Base-by-base conservation (phyloP, 495 filamentous ascomycete genomes). In the Hypoxylon rickii region DNA sequence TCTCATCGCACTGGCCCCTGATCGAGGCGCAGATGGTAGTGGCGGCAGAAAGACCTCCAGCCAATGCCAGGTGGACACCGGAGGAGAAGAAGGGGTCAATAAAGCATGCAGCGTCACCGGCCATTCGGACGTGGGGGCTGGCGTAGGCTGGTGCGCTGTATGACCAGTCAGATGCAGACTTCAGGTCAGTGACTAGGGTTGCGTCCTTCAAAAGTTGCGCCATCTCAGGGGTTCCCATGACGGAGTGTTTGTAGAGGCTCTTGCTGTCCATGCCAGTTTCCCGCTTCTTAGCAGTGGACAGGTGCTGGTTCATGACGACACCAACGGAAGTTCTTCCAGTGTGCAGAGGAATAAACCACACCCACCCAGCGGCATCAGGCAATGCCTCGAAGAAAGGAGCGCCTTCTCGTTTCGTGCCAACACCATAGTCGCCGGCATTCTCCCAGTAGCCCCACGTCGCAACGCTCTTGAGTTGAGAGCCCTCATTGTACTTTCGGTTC, bases 401-500 rank as follows among this genome's bases (percentile, higher is more conserved):
- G 3, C 34, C 34, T 17, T 38, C 34, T 17, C 34, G 34, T 4
- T 38, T n/a, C 1, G 34, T 38, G 13, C 34, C 34, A 13, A 38
- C 13, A 38, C 34, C 34, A 18, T 38, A 38, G n/a, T n/a, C 18
- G 34, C 34, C 34, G 15, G 6, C 13, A 15, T 18, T 18, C 34
- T 38, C 34, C 34, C 34, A 38, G 34, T 38, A 38, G 16, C 34
- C 34, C 34, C 34, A 38, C 1, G 7, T 38, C n/a, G 34, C 34
- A 10, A 38, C 13, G 34, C 13, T 38, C 34, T 38, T 38, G 10
- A 38, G 34, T 18, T 38, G 34, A 7, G 34, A 3, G 3, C 34
- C 34, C 15, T 38, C 34, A 15, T 38, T 38, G 34, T 38, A 38
- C 34, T 38, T 38, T n/a, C 34, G 34, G 34, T 38, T 38, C 34